Conservation (phyloP, 2,329 filamentous ascomycete genomes). For the Alternaria ethzedia region DNA sequence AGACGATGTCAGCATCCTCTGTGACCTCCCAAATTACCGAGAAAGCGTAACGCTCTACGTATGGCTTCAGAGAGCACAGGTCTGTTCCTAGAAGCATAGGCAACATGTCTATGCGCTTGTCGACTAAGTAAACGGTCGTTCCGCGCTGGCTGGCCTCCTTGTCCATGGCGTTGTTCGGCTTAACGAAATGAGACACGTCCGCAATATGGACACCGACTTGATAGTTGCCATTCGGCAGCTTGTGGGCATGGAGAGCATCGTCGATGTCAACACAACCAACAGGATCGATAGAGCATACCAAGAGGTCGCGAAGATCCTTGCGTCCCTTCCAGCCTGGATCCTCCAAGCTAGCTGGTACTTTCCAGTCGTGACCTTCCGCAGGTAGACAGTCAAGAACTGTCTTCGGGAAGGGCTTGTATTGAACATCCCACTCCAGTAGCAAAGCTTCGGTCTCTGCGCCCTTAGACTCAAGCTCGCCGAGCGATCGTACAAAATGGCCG, state of each 20-base stretch:
- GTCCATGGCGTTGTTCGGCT: conserved; percentile 97
- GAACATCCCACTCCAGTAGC: conserved; percentile 93
- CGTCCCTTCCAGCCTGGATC: conserved; percentile 88
- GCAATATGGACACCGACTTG: conserved; percentile 98
- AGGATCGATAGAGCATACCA: conserved; percentile 97
- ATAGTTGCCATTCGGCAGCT: conserved; percentile 88
- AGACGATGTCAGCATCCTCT: conserved; percentile 82
- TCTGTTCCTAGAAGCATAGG: conserved; percentile 95
- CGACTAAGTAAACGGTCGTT: conserved; percentile 95
- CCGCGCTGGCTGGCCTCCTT: conserved; percentile 90
- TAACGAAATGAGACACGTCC: conserved; percentile 99
- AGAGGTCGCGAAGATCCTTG: conserved; percentile 80
- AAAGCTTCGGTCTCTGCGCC: conserved; percentile 97
- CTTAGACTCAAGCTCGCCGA: conserved; percentile 94
- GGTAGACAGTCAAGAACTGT: conserved; percentile 93
- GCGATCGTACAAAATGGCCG: conserved; percentile 90
- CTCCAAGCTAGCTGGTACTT: conserved; percentile 77
- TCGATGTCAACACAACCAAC: conserved; percentile 97
- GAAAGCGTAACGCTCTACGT: conserved; percentile 77
- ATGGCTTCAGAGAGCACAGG: conserved; percentile 93
- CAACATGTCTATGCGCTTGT: conserved; percentile 99
- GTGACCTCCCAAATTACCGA: conserved; percentile 78
- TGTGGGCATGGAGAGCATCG: conserved; percentile 87
- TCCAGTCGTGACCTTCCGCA: conserved; percentile 91
- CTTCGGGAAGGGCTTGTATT: conserved; percentile 96